phyloP scores from a whole-genome alignment of 2,329 filamentous ascomycete genomes.

The Allantophomopsis cytisporea region DNA sequence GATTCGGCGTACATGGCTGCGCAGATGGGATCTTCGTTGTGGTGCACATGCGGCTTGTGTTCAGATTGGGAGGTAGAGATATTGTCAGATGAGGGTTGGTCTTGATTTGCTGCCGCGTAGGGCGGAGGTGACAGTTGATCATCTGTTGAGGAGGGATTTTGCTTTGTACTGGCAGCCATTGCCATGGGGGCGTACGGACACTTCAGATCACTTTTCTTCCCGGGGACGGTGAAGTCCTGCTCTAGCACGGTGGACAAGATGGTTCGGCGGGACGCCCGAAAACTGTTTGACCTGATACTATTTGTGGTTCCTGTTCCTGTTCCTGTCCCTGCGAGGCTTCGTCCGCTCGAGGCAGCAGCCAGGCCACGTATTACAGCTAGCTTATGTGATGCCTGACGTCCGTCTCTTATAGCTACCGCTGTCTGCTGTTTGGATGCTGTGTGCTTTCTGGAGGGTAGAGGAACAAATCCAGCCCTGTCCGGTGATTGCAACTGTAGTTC shows the following conservation, averaged over 20 bases:
- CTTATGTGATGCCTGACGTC: constrained; percentile 41
- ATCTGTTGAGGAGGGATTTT: constrained; percentile 7
- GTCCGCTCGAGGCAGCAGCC: constrained; percentile 4
- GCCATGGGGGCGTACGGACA: constrained; percentile 61
- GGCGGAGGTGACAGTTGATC: too few species aligned
- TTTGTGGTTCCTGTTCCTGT: constrained; percentile 7
- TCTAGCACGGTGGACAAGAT: constrained; percentile 58
- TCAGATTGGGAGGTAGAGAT: constrained; percentile 10
- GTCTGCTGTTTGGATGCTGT: constrained; percentile 36
- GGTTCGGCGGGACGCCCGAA: constrained; percentile 25
- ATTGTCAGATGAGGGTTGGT: constrained; percentile 9
- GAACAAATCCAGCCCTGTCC: constrained; percentile 14
- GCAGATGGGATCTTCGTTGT: constrained; percentile 46
- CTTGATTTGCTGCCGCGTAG: constrained; percentile 1
- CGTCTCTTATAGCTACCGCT: constrained; percentile 50
- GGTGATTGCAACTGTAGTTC: constrained; percentile 16
- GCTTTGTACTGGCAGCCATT: constrained; percentile 24
- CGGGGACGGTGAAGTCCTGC: constrained; percentile 80
- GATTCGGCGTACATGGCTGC: constrained; percentile 49
- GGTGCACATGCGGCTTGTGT: constrained; percentile 26
- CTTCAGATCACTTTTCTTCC: constrained; percentile 63
- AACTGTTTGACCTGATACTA: constrained; percentile 23
- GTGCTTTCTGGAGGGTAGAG: constrained; percentile 14
- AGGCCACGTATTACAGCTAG: constrained; percentile 32
- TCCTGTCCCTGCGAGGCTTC: too few species aligned